Evolutionary conservation across 2,329 filamentous ascomycete genomes (phyloP).

Genomic region (Fusarium buxicola): DNA sequence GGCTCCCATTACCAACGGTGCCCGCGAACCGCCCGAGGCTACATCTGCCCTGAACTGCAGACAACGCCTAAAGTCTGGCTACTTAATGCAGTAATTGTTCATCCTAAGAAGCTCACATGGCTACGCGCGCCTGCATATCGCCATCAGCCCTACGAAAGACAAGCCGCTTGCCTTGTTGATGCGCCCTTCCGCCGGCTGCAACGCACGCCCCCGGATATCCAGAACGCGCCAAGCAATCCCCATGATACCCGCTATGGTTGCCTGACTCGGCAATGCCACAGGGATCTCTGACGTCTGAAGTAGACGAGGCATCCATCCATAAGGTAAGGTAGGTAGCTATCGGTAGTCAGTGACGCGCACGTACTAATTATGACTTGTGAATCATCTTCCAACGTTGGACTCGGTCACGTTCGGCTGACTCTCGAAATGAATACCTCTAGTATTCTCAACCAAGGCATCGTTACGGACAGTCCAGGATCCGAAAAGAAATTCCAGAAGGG

Average conservation of each 20-base stretch:
- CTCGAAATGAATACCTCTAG: background rate
- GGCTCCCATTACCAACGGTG: too few relatives aligned
- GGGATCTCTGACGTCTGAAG: background rate
- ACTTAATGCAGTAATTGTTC: background rate
- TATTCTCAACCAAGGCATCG: background rate
- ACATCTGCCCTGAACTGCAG: too few relatives aligned
- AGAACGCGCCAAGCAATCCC: slow-evolving; percentile 20
- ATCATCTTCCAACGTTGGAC: background rate
- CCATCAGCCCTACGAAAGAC: slow-evolving; percentile 30
- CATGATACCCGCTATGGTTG: slow-evolving; percentile 14
- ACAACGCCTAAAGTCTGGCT: too few relatives aligned
- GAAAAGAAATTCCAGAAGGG: too few relatives aligned
- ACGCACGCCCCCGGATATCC: slow-evolving; percentile 24
- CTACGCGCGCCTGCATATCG: slow-evolving; percentile 6
- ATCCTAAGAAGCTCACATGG: background rate
- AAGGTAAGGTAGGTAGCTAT: too few relatives aligned
- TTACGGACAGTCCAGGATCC: too few relatives aligned
- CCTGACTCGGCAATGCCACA: slow-evolving; percentile 13
- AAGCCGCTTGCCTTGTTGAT: slow-evolving; percentile 9
- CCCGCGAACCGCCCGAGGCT: too few relatives aligned
- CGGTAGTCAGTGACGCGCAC: background rate
- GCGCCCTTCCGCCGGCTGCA: background rate
- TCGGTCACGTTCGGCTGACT: background rate
- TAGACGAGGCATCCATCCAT: background rate
- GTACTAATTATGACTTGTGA: background rate